phyloP scores from a whole-genome alignment of 2,329 filamentous ascomycete genomes.

The Ophiostoma ulmi region DNA sequence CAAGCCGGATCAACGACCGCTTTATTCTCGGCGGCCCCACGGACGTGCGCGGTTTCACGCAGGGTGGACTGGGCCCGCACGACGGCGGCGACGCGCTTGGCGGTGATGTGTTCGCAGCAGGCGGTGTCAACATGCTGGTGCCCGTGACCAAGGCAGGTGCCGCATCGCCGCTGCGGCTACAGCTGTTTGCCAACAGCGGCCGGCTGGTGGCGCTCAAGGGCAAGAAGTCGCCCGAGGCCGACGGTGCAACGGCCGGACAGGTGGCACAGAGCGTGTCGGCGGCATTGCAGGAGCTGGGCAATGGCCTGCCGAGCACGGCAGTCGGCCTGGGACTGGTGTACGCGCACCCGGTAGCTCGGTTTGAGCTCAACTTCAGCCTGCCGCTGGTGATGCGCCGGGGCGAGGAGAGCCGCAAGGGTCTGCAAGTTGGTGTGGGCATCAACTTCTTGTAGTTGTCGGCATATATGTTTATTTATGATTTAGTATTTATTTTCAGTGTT shows the following conservation, averaged over 20 bases:
- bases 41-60: constrained; percentile 87
- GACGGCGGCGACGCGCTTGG: constrained; percentile 83
- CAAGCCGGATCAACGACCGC: constrained; percentile 84
- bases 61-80: constrained; percentile 81
- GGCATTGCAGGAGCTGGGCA: constrained; percentile 65
- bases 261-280: constrained; percentile 51
- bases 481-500: not conserved
- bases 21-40: constrained; percentile 93
- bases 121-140: constrained; percentile 76
- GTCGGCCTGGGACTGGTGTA: constrained; percentile 90
- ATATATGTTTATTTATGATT: not conserved
- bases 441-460: constrained; percentile 69
- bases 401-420: constrained; percentile 82
- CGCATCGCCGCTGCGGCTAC: constrained; percentile 78
- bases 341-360: constrained; percentile 85
- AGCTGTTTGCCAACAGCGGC: constrained; percentile 87
- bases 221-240: constrained; percentile 45
- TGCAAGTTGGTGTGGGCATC: constrained; percentile 94
- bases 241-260: constrained; percentile 32
- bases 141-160: constrained; percentile 77
- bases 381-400: constrained; percentile 75
- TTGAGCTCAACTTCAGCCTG: constrained; percentile 92
- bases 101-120: constrained; percentile 87
- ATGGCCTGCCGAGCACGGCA: constrained; percentile 75
- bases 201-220: constrained; percentile 68